Evolutionary conservation across 2,329 filamentous ascomycete species (phyloP).

Genomic region (Trichoderma brevicompactum): DNA sequence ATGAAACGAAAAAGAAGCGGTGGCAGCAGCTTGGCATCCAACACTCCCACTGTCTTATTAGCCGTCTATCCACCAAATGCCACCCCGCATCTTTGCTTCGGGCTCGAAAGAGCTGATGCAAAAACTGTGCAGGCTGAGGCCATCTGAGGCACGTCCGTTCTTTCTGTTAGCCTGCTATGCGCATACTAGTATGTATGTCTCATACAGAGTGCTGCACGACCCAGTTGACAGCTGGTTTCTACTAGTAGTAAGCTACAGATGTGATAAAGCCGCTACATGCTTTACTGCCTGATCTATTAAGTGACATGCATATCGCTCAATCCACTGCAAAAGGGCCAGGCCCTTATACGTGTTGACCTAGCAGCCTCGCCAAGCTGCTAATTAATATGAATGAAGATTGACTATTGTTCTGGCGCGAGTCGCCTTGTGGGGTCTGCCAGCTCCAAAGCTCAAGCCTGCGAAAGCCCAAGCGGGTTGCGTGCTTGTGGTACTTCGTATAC

Average conservation of each 20-base stretch:
- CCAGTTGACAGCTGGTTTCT: neutral
- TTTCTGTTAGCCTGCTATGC: neutral
- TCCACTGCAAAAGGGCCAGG: neutral
- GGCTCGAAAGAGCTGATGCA: constrained; percentile 21
- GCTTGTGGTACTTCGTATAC: neutral
- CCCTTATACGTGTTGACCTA: neutral
- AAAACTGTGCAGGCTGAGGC: constrained; percentile 20
- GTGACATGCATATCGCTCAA: constrained; percentile 13
- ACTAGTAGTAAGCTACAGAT: neutral
- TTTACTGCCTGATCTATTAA: neutral
- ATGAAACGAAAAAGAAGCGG: constrained; percentile 15
- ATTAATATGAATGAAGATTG: neutral
- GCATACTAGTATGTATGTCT: constrained; percentile 9
- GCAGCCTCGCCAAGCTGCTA: neutral
- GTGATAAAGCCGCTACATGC: neutral
- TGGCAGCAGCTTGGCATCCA: constrained; percentile 8
- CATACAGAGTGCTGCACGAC: neutral
- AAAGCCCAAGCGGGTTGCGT: no score
- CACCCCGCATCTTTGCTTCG: constrained; percentile 9
- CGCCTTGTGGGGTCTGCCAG: neutral
- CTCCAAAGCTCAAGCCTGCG: neutral
- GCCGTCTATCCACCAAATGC: constrained; percentile 11
- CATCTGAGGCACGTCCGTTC: constrained; percentile 20
- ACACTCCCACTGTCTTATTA: neutral
- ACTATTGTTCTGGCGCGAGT: constrained; percentile 9